A percentile compares a stretch with the other conserved stretches of the same genome.
Conservation (phyloP, 257 asterid genomes). For the Nemophila menziesii region DNA sequence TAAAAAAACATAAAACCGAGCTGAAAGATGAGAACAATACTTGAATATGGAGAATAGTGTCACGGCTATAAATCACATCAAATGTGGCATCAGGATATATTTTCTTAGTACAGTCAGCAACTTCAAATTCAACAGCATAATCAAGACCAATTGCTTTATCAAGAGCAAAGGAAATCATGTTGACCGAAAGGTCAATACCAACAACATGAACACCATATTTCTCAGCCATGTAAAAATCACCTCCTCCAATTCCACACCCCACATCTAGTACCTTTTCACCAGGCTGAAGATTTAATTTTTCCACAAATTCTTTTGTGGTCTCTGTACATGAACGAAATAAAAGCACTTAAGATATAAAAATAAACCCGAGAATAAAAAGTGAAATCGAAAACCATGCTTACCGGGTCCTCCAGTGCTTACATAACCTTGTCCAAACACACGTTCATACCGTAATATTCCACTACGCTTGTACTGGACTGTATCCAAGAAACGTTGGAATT, state of each 20-base stretch:
- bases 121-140: conserved; percentile 90
- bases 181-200: conserved; percentile 81
- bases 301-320: conserved; percentile 80
- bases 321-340: conserved; percentile 37
- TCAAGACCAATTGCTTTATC: conserved; percentile 83
- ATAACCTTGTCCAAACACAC: conserved; percentile 79
- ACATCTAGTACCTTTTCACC: conserved; percentile 92
- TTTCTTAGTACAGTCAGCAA: conserved; percentile 92
- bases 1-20: not conserved
- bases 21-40: conserved; percentile 21
- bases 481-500: conserved; percentile 86
- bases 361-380: not conserved
- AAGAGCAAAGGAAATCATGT: conserved; percentile 92
- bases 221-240: conserved; percentile 97
- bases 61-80: conserved; percentile 91
- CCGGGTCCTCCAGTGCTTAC: conserved; percentile 99
- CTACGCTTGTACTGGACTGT: conserved; percentile 78
- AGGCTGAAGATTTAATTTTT: conserved; percentile 63
- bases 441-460: conserved; percentile 85
- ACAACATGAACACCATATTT: conserved; percentile 76
- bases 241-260: conserved; percentile 99
- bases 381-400: conserved; percentile 13
- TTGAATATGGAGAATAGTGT: conserved; percentile 90
- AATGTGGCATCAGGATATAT: conserved; percentile 63
- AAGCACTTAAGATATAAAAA: conserved; percentile 3